Base-by-base conservation (phyloP, 164 flowering plant genomes). In the Pachysandra terminalis region DNA sequence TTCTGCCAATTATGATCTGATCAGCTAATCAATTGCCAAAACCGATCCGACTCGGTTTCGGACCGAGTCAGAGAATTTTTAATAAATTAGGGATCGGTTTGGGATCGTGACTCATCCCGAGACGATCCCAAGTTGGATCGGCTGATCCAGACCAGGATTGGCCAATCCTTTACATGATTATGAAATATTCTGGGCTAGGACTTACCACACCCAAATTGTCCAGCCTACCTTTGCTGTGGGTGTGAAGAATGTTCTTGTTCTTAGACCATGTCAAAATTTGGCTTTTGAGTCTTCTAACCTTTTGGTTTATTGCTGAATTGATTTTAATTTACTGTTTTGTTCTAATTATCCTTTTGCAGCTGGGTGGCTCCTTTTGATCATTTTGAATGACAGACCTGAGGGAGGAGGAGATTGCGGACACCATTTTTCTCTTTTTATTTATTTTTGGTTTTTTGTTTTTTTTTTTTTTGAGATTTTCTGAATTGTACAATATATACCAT, bases 291-390 rank as follows among this genome's bases (percentile, higher is more conserved):
- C 37, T 32, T 32, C 37, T 7, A 32, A 32, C 7, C 37, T 32
- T 32, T 3, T 32, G n/a, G n/a, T 32, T 32, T 32, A 32, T 32
- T 32, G 37, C 37, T 32, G 37, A 32, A 32, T 32, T 3, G 37
- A 3, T 32, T 3, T 32, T 3, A 32, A 3, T 23, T 54, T 54
- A 52, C 16, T 19, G n/a, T 54, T 23, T 19, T 54, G 22, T 17
- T 54, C 57, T 5, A 54, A 19, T 54, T 1, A n/a, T 19, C n/a
- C 16, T 48, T 63, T 65, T 71, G 71, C 78, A 74, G 81, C 62
- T 78, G 67, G 81, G 81, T 48, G 81, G 75, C 59, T 67, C 74
- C 75, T 35, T 74, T 68, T 74, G 69, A 71, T 26, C 35, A 14
- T n/a, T 27, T 22, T 15, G 49, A 54, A 54, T 14, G 8, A 7